Evolutionary conservation across 306 rosid species (phyloP).

Genomic region (Arachis stenosperma): DNA sequence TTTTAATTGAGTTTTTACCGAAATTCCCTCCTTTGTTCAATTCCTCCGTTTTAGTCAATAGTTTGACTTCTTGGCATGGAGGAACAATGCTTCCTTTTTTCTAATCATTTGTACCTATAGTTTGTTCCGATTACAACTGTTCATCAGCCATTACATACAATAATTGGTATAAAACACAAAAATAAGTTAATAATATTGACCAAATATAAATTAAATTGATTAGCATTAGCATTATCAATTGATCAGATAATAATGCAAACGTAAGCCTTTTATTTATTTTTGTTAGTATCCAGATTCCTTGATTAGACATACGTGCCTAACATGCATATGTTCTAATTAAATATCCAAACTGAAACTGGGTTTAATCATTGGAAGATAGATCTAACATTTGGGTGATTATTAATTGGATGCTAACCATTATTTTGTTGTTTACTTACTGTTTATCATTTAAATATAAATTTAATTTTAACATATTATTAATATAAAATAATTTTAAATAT

Average conservation of each 20-base stretch:
- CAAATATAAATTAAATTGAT: slow-evolving; percentile 2
- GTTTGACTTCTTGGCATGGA: slow-evolving; percentile 21
- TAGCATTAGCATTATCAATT: too few relatives aligned
- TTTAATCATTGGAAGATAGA: slow-evolving; percentile 51
- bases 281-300: slow-evolving; percentile 30
- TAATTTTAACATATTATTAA: not conserved
- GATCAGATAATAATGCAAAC: slow-evolving; percentile 13
- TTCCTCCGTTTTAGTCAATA: not conserved
- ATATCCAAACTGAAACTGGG: slow-evolving; percentile 29
- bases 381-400: slow-evolving; percentile 33
- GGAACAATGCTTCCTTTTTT: slow-evolving; percentile 16
- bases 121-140: slow-evolving; percentile 34
- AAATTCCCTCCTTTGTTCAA: not conserved
- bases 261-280: not conserved
- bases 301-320: slow-evolving; percentile 39
- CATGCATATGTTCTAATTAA: slow-evolving; percentile 45
- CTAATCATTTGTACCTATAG: slow-evolving; percentile 12
- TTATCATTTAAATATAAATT: slow-evolving; percentile 24
- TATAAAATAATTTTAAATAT: too few relatives aligned
- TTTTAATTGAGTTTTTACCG: not conserved
- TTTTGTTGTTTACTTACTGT: slow-evolving; percentile 4
- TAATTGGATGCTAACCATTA: slow-evolving; percentile 29
- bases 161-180: slow-evolving; percentile 7
- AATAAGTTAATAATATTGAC: not conserved
- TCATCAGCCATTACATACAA: slow-evolving; percentile 11